Evolutionary conservation across 495 filamentous ascomycete genomes (phyloP).

Genomic region (Daldinia grandis): DNA sequence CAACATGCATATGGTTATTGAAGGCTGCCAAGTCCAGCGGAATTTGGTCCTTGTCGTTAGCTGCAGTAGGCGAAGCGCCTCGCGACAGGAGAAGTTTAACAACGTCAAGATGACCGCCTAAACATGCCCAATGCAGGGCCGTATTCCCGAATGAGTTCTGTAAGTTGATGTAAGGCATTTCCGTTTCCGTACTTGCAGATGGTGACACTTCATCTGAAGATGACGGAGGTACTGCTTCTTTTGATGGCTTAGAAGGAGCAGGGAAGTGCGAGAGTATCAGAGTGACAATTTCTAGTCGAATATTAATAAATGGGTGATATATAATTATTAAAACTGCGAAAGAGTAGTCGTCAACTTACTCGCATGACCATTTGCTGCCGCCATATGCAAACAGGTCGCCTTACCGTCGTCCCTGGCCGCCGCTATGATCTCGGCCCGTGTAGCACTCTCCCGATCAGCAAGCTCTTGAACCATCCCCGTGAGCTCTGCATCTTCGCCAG

Average conservation of each 20-base stretch:
- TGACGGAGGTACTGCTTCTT: slow-evolving; percentile 51
- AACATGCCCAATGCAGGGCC: slow-evolving; percentile 87
- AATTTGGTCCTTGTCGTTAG: slow-evolving; percentile 84
- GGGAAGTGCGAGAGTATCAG: slow-evolving; percentile 52
- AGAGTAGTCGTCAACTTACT: slow-evolving; percentile 61
- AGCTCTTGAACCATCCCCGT: slow-evolving; percentile 65
- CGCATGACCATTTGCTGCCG: slow-evolving; percentile 84
- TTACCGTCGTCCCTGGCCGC: slow-evolving; percentile 73
- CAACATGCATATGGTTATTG: slow-evolving; percentile 71
- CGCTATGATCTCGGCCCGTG: slow-evolving; percentile 65
- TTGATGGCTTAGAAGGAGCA: slow-evolving; percentile 28
- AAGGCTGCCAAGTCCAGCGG: slow-evolving; percentile 86
- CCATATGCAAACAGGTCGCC: slow-evolving; percentile 86
- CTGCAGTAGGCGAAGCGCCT: slow-evolving; percentile 75
- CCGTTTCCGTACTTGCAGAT: slow-evolving; percentile 37
- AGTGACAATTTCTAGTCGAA: slow-evolving; percentile 50
- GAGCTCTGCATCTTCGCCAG: slow-evolving; percentile 76
- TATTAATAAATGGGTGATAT: slow-evolving; percentile 1
- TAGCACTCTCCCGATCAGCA: slow-evolving; percentile 60
- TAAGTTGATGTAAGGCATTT: slow-evolving; percentile 66
- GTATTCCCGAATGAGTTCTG: slow-evolving; percentile 86
- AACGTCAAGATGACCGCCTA: slow-evolving; percentile 83
- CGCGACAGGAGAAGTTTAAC: slow-evolving; percentile 76
- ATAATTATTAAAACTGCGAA: neutral
- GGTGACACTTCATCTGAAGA: slow-evolving; percentile 55